Percentiles rank a stretch among this genome's conserved stretches.
Evolutionary conservation across 768 basidiomycete genomes (phyloP).

Genomic region (Clitopilus passeckerianus): DNA sequence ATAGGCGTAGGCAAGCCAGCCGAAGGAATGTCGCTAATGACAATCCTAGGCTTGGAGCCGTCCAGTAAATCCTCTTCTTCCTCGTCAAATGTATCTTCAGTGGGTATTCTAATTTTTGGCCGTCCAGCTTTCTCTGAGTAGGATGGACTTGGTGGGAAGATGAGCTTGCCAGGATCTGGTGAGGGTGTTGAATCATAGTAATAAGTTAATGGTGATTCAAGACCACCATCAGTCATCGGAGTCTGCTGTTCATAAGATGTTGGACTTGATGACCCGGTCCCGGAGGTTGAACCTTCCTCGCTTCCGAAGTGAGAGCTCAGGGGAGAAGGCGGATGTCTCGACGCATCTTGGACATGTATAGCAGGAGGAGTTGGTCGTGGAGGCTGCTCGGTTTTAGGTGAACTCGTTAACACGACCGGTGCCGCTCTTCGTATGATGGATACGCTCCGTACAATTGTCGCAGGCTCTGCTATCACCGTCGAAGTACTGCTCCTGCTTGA

Average conservation of each 20-base stretch:
- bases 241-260: slow-evolving; percentile 35
- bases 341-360: background rate
- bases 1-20: slow-evolving; percentile 7
- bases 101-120: slow-evolving; percentile 14
- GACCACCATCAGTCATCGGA: slow-evolving; percentile 28
- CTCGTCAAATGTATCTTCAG: slow-evolving; percentile 9
- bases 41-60: slow-evolving; percentile 22
- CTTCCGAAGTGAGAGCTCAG: slow-evolving; percentile 43
- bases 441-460: slow-evolving; percentile 39
- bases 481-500: slow-evolving; percentile 43
- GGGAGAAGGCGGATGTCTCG: slow-evolving; percentile 36
- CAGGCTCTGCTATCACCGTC: slow-evolving; percentile 32
- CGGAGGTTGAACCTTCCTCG: slow-evolving; percentile 31
- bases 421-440: slow-evolving; percentile 22
- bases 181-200: slow-evolving; percentile 29
- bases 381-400: slow-evolving; percentile 3
- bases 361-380: slow-evolving; percentile 5
- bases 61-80: slow-evolving; percentile 17
- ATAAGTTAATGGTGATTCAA: slow-evolving; percentile 26
- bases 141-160: slow-evolving; percentile 15
- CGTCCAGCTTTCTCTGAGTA: slow-evolving; percentile 10
- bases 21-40: slow-evolving; percentile 21
- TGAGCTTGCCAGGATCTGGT: slow-evolving; percentile 17
- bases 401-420: slow-evolving; percentile 4
- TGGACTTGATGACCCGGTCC: slow-evolving; percentile 35